Evolutionary conservation across 2,329 filamentous ascomycete species (phyloP), one percentile per base, ranked within the genome.

Genomic region (Ascochyta clinopodiicola): DNA sequence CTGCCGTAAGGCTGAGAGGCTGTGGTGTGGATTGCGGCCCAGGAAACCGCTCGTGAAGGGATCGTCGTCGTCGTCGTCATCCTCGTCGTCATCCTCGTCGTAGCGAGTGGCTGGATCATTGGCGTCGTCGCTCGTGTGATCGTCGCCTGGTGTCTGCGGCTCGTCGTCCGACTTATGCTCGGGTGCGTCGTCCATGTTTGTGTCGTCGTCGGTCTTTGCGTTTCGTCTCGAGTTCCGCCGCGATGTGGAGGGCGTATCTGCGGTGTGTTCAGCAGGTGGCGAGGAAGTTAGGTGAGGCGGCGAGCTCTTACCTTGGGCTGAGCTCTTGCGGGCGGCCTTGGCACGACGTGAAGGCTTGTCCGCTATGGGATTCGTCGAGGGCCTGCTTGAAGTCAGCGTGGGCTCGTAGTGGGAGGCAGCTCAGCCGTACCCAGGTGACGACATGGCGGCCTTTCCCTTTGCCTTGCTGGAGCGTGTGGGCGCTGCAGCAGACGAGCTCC

Each of bases 1-100:
- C 17, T 93, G 92, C 71, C 94, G 84, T 17, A 99, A 82, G 13
- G 92, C 96, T 6, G 91, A 91, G 25, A 98, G 79, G 39, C 62
- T 62, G 51, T 62, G 59, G 44, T 64, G 62, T 9, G 84, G 81
- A 52, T 84, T 84, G 37, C 88, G 86, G 32, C 90, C 87, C 60
- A 96, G 91, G 13, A 86, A 81, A 56, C 81, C 80, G 15, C 62
- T 52, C 51, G 81, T 78, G 69, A 89, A 88, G 2, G 86, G 84
- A 59, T 86, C 83, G 47, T 86, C 84, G n/a, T 70, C 70, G 21
- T 86, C 84, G 31, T 78, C 77, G 43, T 80, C 79, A 51, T 83
- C 80, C 55, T 82, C 77, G 48, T 79, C 53, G 27, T 31, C 29
- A 52, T 81, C 80, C 17, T 83, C 80, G 56, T 83, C 77, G 48